Evolutionary conservation across 148 eudicot genomes (phyloP), one percentile per base, ranked within the genome.

Genomic region (Nepenthes mirabilis): DNA sequence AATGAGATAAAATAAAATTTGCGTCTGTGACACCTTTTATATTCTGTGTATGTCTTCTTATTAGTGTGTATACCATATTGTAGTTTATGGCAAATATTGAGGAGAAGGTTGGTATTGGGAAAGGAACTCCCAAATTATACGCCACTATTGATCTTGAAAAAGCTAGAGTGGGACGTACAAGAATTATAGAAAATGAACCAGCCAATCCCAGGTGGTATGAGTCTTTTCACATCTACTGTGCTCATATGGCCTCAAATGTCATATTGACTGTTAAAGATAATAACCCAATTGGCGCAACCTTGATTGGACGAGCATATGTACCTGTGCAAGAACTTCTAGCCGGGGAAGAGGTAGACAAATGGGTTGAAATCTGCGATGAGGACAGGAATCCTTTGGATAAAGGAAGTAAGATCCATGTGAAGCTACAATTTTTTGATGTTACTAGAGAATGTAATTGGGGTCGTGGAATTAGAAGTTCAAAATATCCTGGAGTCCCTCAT

Each of bases 161-260:
- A 68, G 79, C 84, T 61, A 77, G 94, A 68, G 94, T 74, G 69
- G 94, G 89, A 33, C 71, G 94, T 43, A 86, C 94, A 45, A 77
- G 89, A 75, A 55, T 77, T 53, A 71, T 86, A 33, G 84, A 83
- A 47, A 75, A 83, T 53, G 81, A 83, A 65, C 78, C 89, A 5
- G 61, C 59, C 57, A 83, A 77, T 69, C 94, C 94, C 9, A 70
- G 75, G 67, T 86, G 94, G 94, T 66, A 79, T 9, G 94, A 86
- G 66, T 79, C 89, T n/a, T 86, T 86, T 66, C 94, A 83, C 65
- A 75, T 86, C 37, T 86, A 86, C 66, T 83, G 86, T 57, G 94
- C 78, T 11, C 94, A 86, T 62, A 51, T 60, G 70, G 89, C 89
- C 47, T 62, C 84, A 23, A 52, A 81, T 56, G 73, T 86, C 9